phyloP scores from a whole-genome alignment of 305 asterid species.

The Fraxinus sp. region DNA sequence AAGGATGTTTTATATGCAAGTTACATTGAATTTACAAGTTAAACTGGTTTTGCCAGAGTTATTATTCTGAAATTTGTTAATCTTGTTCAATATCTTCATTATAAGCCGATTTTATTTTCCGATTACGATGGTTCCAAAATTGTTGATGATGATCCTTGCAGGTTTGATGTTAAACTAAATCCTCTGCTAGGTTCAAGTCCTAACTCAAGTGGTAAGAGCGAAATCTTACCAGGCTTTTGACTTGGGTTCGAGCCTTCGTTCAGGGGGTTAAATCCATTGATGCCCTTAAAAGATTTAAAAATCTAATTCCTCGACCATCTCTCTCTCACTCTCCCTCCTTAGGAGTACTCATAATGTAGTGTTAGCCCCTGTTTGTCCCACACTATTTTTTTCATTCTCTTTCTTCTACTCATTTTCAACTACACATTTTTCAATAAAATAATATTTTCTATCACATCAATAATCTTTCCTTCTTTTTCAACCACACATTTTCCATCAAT shows the following conservation, averaged over 20 bases:
- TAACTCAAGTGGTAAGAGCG: background rate
- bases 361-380: no score
- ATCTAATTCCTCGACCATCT: background rate
- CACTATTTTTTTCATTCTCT: no score
- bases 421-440: no score
- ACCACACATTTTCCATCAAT: no score
- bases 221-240: background rate
- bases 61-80: background rate
- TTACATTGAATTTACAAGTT: slow-evolving; percentile 24
- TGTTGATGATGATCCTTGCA: background rate
- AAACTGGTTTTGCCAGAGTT: background rate
- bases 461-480: no score
- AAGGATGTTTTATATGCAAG: slow-evolving; percentile 17
- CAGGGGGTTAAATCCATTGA: background rate
- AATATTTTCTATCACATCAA: no score
- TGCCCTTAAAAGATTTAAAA: background rate
- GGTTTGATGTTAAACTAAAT: no score
- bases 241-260: background rate
- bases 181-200: background rate
- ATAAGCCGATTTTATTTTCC: background rate
- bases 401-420: no score
- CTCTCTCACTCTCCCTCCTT: background rate
- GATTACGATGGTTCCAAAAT: background rate
- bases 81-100: background rate
- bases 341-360: background rate